These are phyloP conservation scores for Picochlorum costavermella DNA, from an alignment of 139 green algal genomes.

Conservation along the genomic window DNA sequence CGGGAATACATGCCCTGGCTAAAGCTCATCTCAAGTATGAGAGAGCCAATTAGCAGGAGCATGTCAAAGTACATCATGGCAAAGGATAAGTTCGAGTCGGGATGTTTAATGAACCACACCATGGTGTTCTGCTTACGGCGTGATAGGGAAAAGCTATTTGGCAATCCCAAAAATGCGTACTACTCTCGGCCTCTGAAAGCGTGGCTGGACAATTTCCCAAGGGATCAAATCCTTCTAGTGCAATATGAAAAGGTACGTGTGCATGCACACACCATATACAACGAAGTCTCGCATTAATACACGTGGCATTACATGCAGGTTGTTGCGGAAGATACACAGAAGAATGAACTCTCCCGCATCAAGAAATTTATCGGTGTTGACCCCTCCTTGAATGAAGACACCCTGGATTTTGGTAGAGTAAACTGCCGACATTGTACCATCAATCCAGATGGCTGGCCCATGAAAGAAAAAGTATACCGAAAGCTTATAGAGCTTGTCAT, in stretches of 20 bases:
- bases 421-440: slow-evolving; percentile 1
- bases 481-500: slow-evolving; percentile 3
- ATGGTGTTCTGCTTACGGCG: neutral
- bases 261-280: no score
- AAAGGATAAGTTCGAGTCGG: slow-evolving; percentile 10
- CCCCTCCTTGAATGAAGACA: neutral
- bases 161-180: neutral
- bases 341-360: neutral
- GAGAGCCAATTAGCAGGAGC: slow-evolving; percentile 18
- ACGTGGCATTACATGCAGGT: no score
- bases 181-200: neutral
- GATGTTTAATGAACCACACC: slow-evolving; percentile 9
- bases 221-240: neutral
- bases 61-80: slow-evolving; percentile 19
- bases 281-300: no score
- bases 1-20: slow-evolving; percentile 21
- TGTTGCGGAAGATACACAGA: neutral
- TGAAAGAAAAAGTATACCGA: slow-evolving; percentile 10
- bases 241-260: neutral
- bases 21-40: slow-evolving; percentile 16
- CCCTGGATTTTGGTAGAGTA: neutral
- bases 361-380: neutral
- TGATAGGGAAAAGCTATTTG: neutral
- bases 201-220: neutral
- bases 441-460: slow-evolving; percentile 16